Conservation (phyloP, 192 early-diverging fungal species). For the Chytriomyces sp. region DNA sequence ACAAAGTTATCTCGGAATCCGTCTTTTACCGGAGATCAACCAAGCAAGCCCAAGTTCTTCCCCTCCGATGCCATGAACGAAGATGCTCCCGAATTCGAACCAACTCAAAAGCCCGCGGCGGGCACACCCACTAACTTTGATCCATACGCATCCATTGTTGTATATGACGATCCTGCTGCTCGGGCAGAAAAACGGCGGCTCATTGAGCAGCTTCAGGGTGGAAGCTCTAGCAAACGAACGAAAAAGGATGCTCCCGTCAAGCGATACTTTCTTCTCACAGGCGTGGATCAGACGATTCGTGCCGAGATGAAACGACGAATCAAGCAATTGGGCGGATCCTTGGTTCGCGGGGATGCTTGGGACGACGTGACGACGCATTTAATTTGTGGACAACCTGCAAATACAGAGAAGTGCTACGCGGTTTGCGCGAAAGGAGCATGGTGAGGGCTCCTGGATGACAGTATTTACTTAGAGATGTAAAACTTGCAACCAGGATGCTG, state of each 20-base stretch:
- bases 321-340: slow-evolving; percentile 36
- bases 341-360: slow-evolving; percentile 32
- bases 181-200: slow-evolving; percentile 34
- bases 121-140: neutral
- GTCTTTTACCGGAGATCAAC: too few species aligned
- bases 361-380: slow-evolving; percentile 45
- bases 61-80: slow-evolving; percentile 6
- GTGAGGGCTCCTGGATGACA: slow-evolving; percentile 16
- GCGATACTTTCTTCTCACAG: slow-evolving; percentile 38
- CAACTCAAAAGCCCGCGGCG: slow-evolving; percentile 16
- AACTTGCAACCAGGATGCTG: slow-evolving; percentile 32
- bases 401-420: slow-evolving; percentile 47
- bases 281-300: slow-evolving; percentile 15
- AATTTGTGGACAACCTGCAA: slow-evolving; percentile 34
- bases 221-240: slow-evolving; percentile 9
- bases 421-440: slow-evolving; percentile 43
- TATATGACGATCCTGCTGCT: slow-evolving; percentile 40
- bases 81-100: slow-evolving; percentile 5
- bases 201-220: slow-evolving; percentile 14
- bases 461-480: neutral
- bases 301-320: slow-evolving; percentile 14
- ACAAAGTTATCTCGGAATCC: too few species aligned
- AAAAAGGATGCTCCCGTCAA: slow-evolving; percentile 8
- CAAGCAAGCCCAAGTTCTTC: too few species aligned
- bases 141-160: slow-evolving; percentile 27